Evolutionary conservation across 176 grass and related monocot species (phyloP).

Genomic region (Musa beccarii): DNA sequence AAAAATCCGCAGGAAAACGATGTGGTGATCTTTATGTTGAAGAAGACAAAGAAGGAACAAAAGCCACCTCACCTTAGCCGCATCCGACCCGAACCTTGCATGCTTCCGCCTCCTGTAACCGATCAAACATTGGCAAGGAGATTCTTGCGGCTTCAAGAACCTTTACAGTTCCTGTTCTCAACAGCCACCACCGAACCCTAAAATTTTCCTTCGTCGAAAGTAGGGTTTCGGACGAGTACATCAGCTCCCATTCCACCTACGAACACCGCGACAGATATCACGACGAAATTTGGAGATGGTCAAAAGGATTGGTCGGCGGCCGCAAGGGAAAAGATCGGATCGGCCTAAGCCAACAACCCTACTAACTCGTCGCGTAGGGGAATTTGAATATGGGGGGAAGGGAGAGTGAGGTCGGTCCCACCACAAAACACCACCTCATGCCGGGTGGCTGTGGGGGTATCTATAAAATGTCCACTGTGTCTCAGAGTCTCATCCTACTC

Average conservation of each 20-base stretch:
- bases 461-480: no score
- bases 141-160: constrained; percentile 11
- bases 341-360: no score
- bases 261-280: no score
- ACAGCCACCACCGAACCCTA: constrained; percentile 8
- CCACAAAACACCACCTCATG: no score
- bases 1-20: neutral
- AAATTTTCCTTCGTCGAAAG: neutral
- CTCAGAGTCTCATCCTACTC: no score
- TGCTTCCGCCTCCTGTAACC: constrained; percentile 27
- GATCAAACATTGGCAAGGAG: constrained; percentile 10
- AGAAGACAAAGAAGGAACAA: neutral
- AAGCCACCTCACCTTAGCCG: neutral
- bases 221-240: constrained; percentile 20
- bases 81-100: neutral
- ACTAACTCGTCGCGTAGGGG: no score
- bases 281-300: no score
- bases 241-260: neutral
- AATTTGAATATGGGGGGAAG: no score
- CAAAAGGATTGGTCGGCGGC: no score
- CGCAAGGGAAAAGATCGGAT: no score
- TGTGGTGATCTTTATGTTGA: neutral
- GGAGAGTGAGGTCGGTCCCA: no score
- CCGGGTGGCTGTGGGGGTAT: no score
- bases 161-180: neutral